phyloP scores from a whole-genome alignment of 768 basidiomycete species.

The Lactarius vividus region DNA sequence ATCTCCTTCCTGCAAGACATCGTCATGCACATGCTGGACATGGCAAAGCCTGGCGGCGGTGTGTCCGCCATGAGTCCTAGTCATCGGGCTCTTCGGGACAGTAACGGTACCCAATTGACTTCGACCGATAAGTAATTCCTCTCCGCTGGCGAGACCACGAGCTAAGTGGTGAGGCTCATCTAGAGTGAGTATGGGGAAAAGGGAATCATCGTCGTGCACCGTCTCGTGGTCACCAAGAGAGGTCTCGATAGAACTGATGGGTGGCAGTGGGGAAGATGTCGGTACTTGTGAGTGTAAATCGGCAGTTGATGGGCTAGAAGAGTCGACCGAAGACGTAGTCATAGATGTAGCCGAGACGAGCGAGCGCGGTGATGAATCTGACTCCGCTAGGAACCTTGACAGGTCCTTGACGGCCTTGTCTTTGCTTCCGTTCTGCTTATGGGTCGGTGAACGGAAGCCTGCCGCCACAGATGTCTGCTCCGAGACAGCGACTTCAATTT shows the following conservation, averaged over 20 bases:
- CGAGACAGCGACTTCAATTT: slow-evolving; percentile 68
- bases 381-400: neutral
- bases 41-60: too few species aligned
- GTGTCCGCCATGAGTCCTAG: neutral
- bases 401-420: slow-evolving; percentile 4
- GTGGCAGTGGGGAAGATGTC: slow-evolving; percentile 7
- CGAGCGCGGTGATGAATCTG: slow-evolving; percentile 14
- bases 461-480: slow-evolving; percentile 41
- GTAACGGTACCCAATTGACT: neutral
- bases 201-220: slow-evolving; percentile 6
- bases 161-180: neutral
- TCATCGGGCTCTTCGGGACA: neutral
- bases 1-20: neutral
- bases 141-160: neutral
- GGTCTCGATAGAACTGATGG: neutral
- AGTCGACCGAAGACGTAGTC: slow-evolving; percentile 15
- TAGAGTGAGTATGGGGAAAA: slow-evolving; percentile 14
- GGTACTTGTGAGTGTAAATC: neutral
- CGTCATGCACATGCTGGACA: neutral
- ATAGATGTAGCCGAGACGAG: slow-evolving; percentile 7
- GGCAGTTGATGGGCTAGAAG: neutral
- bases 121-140: slow-evolving; percentile 2
- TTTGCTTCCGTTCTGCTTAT: slow-evolving; percentile 33
- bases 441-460: slow-evolving; percentile 38
- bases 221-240: slow-evolving; percentile 1